Evolutionary conservation across 495 filamentous ascomycete species (phyloP).

Genomic region (Trichoderma asperelloides): DNA sequence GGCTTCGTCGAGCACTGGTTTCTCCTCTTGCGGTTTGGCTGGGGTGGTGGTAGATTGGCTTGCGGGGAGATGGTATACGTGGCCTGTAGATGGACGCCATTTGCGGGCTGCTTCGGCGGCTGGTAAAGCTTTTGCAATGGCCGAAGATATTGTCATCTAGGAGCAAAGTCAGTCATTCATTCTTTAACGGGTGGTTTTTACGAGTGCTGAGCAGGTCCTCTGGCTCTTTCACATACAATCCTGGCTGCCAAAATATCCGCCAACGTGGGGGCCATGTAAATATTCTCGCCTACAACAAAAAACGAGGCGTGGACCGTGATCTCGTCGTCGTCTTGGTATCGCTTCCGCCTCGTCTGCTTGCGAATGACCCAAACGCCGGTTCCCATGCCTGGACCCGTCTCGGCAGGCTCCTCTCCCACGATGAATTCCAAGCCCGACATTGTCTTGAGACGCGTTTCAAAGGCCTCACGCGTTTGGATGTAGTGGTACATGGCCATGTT

Average conservation of each 20-base stretch:
- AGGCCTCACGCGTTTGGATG: constrained; percentile 60
- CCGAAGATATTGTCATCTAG: constrained; percentile 48
- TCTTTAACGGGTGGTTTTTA: not conserved
- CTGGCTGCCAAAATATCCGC: constrained; percentile 66
- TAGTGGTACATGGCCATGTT: constrained; percentile 51
- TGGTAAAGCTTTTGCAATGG: constrained; percentile 57
- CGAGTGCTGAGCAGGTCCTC: not conserved
- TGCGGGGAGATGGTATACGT: constrained; percentile 56
- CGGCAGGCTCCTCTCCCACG: constrained; percentile 66
- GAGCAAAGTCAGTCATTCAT: constrained; percentile 15
- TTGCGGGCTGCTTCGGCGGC: constrained; percentile 48
- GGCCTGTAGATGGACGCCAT: constrained; percentile 65
- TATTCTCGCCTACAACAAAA: constrained; percentile 73
- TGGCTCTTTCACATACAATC: constrained; percentile 46
- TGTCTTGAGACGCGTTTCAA: constrained; percentile 64
- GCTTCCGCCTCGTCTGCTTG: constrained; percentile 71
- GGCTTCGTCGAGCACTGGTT: constrained; percentile 11
- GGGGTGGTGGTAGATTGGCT: constrained; percentile 17
- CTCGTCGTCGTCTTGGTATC: constrained; percentile 48
- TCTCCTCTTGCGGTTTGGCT: constrained; percentile 20
- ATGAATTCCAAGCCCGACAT: constrained; percentile 82
- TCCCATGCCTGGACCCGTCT: constrained; percentile 51
- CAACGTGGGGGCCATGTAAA: constrained; percentile 83
- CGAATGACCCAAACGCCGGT: constrained; percentile 85
- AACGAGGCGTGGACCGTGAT: constrained; percentile 67